A percentile compares a stretch with the other conserved stretches of the same genome.
Conservation (phyloP, 2,329 filamentous ascomycete species). For the Alternaria tenuissima region DNA sequence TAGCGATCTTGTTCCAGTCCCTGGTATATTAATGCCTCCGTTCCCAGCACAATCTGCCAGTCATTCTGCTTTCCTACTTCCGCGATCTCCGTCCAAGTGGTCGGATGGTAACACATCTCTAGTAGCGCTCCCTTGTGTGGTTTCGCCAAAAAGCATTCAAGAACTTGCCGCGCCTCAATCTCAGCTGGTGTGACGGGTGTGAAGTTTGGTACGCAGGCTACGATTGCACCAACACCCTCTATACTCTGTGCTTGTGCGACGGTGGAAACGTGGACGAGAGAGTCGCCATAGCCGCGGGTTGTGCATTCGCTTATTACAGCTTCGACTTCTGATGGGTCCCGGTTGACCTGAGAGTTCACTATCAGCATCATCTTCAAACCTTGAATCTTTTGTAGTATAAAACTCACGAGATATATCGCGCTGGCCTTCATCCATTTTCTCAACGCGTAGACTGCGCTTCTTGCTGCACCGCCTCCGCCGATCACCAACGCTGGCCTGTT, state of each 20-base stretch:
- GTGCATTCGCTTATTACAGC: slow-evolving; percentile 72
- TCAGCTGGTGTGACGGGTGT: slow-evolving; percentile 72
- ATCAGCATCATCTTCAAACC: background rate
- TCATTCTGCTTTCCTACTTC: slow-evolving; percentile 67
- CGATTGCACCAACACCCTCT: slow-evolving; percentile 70
- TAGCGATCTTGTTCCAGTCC: slow-evolving; percentile 70
- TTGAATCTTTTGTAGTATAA: background rate
- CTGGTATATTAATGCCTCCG: slow-evolving; percentile 80
- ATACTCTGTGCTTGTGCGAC: slow-evolving; percentile 67
- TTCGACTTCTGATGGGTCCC: slow-evolving; percentile 72
- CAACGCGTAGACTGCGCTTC: slow-evolving; percentile 78
- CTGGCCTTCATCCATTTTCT: slow-evolving; percentile 73
- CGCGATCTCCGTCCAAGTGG: slow-evolving; percentile 70
- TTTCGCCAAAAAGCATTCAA: slow-evolving; percentile 59
- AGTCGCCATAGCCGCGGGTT: slow-evolving; percentile 65
- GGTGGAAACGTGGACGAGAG: slow-evolving; percentile 68
- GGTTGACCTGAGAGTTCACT: slow-evolving; percentile 61
- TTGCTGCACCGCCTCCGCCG: slow-evolving; percentile 80
- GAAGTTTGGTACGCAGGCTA: slow-evolving; percentile 79
- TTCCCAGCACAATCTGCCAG: slow-evolving; percentile 79
- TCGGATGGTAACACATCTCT: slow-evolving; percentile 86
- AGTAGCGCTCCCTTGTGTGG: slow-evolving; percentile 72
- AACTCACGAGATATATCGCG: slow-evolving; percentile 70
- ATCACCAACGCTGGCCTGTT: slow-evolving; percentile 74
- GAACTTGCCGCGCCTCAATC: slow-evolving; percentile 64